These are phyloP conservation scores for Dactylellina leptospora DNA, from an alignment of 2,329 filamentous ascomycete genomes.

Conservation along the genomic window DNA sequence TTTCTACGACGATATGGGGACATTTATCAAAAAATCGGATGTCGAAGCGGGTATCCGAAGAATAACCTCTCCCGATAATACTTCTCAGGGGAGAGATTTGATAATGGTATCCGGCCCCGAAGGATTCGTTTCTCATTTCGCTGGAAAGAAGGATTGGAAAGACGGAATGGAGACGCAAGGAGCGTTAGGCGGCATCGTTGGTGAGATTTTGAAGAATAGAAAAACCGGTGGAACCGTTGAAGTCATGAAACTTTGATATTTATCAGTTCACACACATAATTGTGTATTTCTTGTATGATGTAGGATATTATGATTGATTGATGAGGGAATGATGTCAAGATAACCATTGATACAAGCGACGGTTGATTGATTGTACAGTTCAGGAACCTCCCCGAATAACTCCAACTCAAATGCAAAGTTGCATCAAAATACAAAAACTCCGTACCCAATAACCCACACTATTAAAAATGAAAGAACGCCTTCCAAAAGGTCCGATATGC, in stretches of 20 bases:
- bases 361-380: too few species aligned
- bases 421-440: too few species aligned
- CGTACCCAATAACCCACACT: too few species aligned
- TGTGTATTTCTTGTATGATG: too few species aligned
- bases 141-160: conserved; percentile 79
- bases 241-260: conserved; percentile 59
- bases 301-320: too few species aligned
- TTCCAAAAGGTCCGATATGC: too few species aligned
- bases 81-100: conserved; percentile 67
- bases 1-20: conserved; percentile 41
- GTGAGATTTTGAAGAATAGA: conserved; percentile 66
- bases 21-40: conserved; percentile 79
- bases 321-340: too few species aligned
- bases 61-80: conserved; percentile 60
- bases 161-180: conserved; percentile 79
- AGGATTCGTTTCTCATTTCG: conserved; percentile 83
- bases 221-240: conserved; percentile 37
- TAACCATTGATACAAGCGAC: too few species aligned
- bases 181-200: conserved; percentile 73
- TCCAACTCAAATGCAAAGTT: too few species aligned
- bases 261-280: too few species aligned
- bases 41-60: conserved; percentile 69
- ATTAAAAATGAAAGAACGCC: too few species aligned
- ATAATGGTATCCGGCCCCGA: conserved; percentile 90
- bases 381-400: too few species aligned